Percentiles rank a stretch among this genome's conserved stretches.
Evolutionary conservation across 2,329 filamentous ascomycete genomes (phyloP).

Genomic region (Chrysoporthe cubensis): DNA sequence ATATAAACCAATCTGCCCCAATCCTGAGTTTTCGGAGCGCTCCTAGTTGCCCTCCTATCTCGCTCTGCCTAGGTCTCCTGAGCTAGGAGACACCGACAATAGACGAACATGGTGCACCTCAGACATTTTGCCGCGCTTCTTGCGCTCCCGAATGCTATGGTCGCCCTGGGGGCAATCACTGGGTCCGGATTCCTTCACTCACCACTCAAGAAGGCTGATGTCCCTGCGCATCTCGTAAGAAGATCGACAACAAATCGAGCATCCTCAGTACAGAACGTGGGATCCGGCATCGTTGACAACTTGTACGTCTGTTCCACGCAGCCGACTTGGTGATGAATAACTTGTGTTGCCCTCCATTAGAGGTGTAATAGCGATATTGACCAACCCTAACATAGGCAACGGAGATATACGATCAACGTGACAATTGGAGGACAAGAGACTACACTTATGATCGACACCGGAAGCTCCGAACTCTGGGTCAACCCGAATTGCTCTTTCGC

Average conservation of each 20-base stretch:
- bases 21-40: not conserved
- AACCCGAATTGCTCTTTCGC: not conserved
- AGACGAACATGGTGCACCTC: not conserved
- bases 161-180: not conserved
- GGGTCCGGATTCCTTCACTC: not conserved
- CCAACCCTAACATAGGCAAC: not conserved
- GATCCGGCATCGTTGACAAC: not conserved
- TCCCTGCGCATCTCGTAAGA: not conserved
- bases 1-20: no score
- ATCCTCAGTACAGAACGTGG: not conserved
- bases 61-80: not conserved
- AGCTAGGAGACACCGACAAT: not conserved
- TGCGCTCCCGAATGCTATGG: not conserved
- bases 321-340: no score
- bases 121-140: conserved; percentile 2
- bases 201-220: not conserved
- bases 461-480: conserved; percentile 1
- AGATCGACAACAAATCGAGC: not conserved
- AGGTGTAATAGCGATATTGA: not conserved
- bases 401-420: not conserved
- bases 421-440: conserved; percentile 1
- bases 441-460: not conserved
- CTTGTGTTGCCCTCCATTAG: not conserved
- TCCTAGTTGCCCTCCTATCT: no score
- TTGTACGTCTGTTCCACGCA: not conserved